Percentiles rank a stretch among this genome's conserved stretches.
phyloP scores from a whole-genome alignment of 352 stramenopile species.

The Phytopythium oedochilum region DNA sequence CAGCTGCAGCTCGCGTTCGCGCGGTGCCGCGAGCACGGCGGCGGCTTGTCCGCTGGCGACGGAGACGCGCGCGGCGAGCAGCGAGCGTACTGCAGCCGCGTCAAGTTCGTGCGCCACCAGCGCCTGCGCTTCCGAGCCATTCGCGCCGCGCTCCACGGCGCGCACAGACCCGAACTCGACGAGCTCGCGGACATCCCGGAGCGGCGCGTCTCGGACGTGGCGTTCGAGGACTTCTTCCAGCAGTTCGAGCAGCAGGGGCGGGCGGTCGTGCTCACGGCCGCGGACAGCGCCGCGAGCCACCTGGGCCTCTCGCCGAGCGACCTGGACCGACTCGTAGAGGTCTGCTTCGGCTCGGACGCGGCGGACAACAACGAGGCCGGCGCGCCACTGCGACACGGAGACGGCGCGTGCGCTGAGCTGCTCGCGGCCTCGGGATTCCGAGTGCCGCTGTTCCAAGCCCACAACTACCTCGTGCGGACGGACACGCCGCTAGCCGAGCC shows the following conservation, averaged over 20 bases:
- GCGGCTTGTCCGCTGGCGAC: conserved; percentile 6
- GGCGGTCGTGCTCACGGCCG: conserved; percentile 30
- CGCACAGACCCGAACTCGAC: background rate
- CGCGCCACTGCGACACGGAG: conserved; percentile 15
- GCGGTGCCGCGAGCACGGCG: conserved; percentile 25
- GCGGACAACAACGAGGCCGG: no score
- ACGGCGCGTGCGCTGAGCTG: conserved; percentile 23
- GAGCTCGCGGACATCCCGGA: conserved; percentile 9
- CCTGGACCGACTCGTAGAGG: conserved; percentile 6
- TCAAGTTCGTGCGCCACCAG: conserved; percentile 48
- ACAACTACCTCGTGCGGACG: conserved; percentile 70
- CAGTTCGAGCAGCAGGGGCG: conserved; percentile 27
- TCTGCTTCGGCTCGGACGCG: conserved; percentile 16
- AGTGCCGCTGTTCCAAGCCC: conserved; percentile 44
- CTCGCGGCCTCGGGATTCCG: conserved; percentile 32
- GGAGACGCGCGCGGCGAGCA: conserved; percentile 1
- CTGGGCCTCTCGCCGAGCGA: conserved; percentile 9
- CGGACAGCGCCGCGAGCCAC: conserved; percentile 6
- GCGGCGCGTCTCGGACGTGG: conserved; percentile 16
- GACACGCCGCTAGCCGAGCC: conserved; percentile 23
- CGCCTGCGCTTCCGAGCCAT: conserved; percentile 29
- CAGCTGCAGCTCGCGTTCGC: conserved; percentile 24
- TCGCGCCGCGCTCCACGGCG: conserved; percentile 12
- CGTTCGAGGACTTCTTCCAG: conserved; percentile 66
- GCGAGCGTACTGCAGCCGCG: conserved; percentile 30